Base-by-base conservation (phyloP, 306 rosid species). In the Quercus dentata region DNA sequence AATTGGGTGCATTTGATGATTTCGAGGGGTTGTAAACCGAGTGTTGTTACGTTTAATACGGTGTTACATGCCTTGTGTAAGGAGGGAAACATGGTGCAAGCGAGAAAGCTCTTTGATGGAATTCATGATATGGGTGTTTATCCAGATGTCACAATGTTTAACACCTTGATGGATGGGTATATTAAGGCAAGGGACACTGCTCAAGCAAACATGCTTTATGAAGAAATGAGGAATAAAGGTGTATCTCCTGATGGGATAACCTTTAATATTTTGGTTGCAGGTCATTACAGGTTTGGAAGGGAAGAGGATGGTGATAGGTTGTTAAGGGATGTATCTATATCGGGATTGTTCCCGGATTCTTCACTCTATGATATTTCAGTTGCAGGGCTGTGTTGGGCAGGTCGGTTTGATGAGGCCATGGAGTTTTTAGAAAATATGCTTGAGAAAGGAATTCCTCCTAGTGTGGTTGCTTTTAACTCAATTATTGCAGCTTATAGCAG, bases 131-230 rank as follows among this genome's bases (percentile, higher is more conserved):
- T 78, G 79, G 89, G 88, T 67, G 62, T 85, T 61, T 56, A 83
- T 67, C 84, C 79, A 5, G 83, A 84, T 79, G 76, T 86, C 54
- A 38, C 5, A 28, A 70, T 79, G 2, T 92, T 86, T 81, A 92
- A 91, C 82, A 80, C 91, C 18, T 58, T 91, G 79, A 85, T 92
- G 80, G 88, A 89, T 84, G 97, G 97, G 72, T 87, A 91, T 76
- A 87, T 92, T 76, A 92, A 92, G 88, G 86, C 94, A n/a, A 79
- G 94, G 80, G 94, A 92, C 41, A 71, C 91, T 68, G 86, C 73
- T 73, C 91, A 89, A 69, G 97, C 97, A 69, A 88, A 63, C 85
- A 73, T 77, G 82, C 88, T 92, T 67, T 91, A 76, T 65, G 89
- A 89, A 74, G 94, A 89, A 81, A 92, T 92, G 97, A 89, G 70